Evolutionary conservation across 2,329 filamentous ascomycete species (phyloP), one percentile per base, ranked within the genome.

Genomic region (Botrytis elliptica): DNA sequence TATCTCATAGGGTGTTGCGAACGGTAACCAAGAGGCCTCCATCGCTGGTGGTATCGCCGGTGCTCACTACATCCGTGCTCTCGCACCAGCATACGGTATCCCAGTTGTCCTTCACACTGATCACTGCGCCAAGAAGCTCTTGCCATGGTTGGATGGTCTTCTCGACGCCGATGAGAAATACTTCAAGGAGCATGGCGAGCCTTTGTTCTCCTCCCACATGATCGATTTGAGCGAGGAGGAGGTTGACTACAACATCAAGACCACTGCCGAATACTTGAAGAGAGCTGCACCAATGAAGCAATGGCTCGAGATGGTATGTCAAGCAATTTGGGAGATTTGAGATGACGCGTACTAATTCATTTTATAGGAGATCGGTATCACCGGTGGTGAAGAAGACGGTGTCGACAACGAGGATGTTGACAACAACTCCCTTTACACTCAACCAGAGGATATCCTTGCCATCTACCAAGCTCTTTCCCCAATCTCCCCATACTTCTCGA

Each of bases 121-220:
- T 84, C 96, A 98, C 88, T 97, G 95, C 86, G 95, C 96, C 83
- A 98, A 98, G 93, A 98, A 98, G 91, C 93, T 98, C 75, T 91
- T 98, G 74, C 96, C 96, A 76, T 98, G 95, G 95, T 88, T 98
- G 83, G 95, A 98, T 82, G 95, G 95, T 83, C 95, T 98, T 91
- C 85, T 98, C 80, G 94, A 96, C 77, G 95, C 91, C 80, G 96
- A 98, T 82, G 96, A 98, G 90, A 88, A 87, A 75, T 95, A 95
- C 88, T 98, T 97, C 92, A 97, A 98, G 91, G 84, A 90, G 83
- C 90, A 95, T 83, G 93, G 93, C 85, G 92, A 95, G 85, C 95
- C 96, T 78, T 92, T 98, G 76, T 98, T 97, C 90, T 94, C 91
- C 83, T 93, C 90, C 80, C 96, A 99, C 91, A 99, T 99, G 96